Evolutionary conservation across 768 basidiomycete genomes (phyloP).

Genomic region (Mycena rebaudengoi): DNA sequence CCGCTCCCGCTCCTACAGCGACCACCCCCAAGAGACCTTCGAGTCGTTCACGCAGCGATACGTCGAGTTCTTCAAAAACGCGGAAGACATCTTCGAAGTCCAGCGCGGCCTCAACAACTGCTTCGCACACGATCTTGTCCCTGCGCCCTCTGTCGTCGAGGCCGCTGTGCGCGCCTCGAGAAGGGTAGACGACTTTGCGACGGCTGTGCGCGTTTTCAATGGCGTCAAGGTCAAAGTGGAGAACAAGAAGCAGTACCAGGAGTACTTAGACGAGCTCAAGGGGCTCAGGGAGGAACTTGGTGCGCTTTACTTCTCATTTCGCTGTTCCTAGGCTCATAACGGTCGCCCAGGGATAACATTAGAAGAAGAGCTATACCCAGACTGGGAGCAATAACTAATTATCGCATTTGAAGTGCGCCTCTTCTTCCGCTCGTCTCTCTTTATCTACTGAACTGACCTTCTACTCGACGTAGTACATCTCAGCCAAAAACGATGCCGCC

Average conservation of each 20-base stretch:
- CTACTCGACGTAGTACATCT: background rate
- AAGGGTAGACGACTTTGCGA: slow-evolving; percentile 96
- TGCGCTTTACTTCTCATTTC: slow-evolving; percentile 42
- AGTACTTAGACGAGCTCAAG: slow-evolving; percentile 92
- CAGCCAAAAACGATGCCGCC: slow-evolving; percentile 18
- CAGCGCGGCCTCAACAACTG: slow-evolving; percentile 99
- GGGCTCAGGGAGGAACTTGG: slow-evolving; percentile 91
- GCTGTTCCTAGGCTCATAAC: background rate
- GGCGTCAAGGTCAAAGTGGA: slow-evolving; percentile 98
- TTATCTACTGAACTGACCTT: background rate
- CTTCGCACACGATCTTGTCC: slow-evolving; percentile 98
- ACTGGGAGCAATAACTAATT: slow-evolving; percentile 36
- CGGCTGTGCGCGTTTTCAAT: slow-evolving; percentile 95
- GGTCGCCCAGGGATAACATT: slow-evolving; percentile 44
- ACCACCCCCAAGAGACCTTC: slow-evolving; percentile 90
- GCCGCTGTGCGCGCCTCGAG: slow-evolving; percentile 88
- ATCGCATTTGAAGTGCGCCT: background rate
- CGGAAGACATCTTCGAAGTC: slow-evolving; percentile 97
- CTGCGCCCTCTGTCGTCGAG: slow-evolving; percentile 83
- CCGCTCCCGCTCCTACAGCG: slow-evolving; percentile 57
- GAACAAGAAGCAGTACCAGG: slow-evolving; percentile 94
- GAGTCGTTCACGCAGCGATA: slow-evolving; percentile 96
- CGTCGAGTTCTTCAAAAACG: slow-evolving; percentile 90
- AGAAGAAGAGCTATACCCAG: slow-evolving; percentile 56
- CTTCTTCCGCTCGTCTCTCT: background rate